phyloP scores from a whole-genome alignment of 2,329 filamentous ascomycete species.

The Botrytis deweyae region DNA sequence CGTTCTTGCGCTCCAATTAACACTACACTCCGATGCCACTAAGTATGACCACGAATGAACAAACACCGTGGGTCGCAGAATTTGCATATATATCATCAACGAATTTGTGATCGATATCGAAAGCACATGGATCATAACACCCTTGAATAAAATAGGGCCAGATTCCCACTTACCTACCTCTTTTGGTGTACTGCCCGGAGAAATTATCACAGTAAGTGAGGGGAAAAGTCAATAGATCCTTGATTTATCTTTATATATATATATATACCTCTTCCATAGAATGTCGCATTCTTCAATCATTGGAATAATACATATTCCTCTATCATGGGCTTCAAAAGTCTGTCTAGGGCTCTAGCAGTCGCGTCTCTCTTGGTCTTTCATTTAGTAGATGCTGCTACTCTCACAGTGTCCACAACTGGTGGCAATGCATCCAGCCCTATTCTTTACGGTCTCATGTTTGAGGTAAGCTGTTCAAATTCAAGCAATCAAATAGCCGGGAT shows the following conservation, averaged over 20 bases:
- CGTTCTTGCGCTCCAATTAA: background rate
- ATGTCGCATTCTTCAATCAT: background rate
- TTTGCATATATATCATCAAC: background rate
- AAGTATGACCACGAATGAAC: background rate
- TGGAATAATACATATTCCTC: background rate
- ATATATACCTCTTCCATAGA: background rate
- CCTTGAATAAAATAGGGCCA: too few species aligned
- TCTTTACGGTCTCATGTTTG: constrained; percentile 29
- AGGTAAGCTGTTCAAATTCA: constrained; percentile 18
- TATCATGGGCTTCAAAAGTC: constrained; percentile 6
- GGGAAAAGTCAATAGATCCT: too few species aligned
- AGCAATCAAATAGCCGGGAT: background rate
- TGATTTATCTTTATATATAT: background rate
- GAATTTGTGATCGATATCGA: background rate
- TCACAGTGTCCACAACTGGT: constrained; percentile 25
- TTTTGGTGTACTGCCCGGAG: background rate
- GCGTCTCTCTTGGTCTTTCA: background rate
- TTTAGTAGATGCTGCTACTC: constrained; percentile 9
- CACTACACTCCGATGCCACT: too few species aligned
- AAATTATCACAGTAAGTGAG: background rate
- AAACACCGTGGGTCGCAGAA: background rate
- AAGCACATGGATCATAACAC: background rate
- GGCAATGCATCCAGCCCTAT: constrained; percentile 30
- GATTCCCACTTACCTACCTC: background rate
- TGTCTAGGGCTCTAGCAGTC: background rate